Evolutionary conservation across 2,329 filamentous ascomycete species (phyloP).

Genomic region (Catunica adiposa): DNA sequence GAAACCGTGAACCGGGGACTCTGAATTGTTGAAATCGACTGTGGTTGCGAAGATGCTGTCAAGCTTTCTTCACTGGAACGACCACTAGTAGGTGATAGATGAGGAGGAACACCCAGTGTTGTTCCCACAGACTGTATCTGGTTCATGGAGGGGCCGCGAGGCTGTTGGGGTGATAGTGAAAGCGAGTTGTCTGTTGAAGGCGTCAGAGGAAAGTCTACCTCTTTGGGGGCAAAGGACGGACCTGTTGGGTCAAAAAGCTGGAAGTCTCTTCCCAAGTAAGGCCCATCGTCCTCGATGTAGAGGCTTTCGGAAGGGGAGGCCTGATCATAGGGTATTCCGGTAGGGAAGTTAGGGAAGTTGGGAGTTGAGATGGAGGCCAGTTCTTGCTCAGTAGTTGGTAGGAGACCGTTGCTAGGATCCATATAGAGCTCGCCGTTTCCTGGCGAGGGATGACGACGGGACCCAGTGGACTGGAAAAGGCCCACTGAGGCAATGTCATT

Average conservation of each 20-base stretch:
- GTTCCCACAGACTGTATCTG: too few relatives aligned
- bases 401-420: not conserved
- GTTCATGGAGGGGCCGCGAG: not conserved
- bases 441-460: not conserved
- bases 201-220: constrained; percentile 4
- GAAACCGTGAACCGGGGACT: constrained; percentile 1
- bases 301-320: not conserved
- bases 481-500: not conserved
- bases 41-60: not conserved
- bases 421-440: not conserved
- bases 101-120: not conserved
- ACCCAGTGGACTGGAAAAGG: not conserved
- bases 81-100: not conserved
- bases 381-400: not conserved
- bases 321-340: not conserved
- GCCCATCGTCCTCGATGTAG: not conserved
- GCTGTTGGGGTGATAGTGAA: constrained; percentile 1
- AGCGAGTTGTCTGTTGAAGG: constrained; percentile 4
- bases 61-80: constrained; percentile 6
- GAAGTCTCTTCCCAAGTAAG: not conserved
- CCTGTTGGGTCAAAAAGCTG: constrained; percentile 1
- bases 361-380: not conserved
- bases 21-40: not conserved
- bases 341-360: not conserved
- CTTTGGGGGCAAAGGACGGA: not conserved